Evolutionary conservation across 768 basidiomycete species (phyloP), one percentile per base, ranked within the genome.

Genomic region (Daedaleopsis sinensis): DNA sequence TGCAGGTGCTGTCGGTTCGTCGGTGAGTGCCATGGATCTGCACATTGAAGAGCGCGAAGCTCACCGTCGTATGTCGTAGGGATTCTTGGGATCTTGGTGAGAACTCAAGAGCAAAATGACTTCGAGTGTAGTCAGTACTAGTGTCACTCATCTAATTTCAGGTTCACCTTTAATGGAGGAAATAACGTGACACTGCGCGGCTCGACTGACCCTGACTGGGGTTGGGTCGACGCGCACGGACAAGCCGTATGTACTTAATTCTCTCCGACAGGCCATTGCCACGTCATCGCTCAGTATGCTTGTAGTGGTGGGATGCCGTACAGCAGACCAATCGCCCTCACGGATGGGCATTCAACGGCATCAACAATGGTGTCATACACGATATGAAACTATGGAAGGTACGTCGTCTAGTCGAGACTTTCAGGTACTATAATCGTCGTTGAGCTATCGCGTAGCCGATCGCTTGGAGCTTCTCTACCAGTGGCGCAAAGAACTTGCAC

Each of bases 141-240:
- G n/a, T n/a, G n/a, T 48, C 13, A 24, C 47, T 21, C 23, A 32
- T 13, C 13, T 13, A 35, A 24, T 36, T 19, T 23, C 54, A 84
- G 85, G 86, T 78, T 88, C 48, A 67, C 80, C 1, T 85, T 87
- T 62, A 73, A 71, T 3, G 83, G 82, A 13, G 84, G 87, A 5
- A 79, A 68, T 43, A 87, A 87, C 57, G 82, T 88, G 47, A 87
- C 84, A 11, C 69, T 89, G 8, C 74, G 82, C 27, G 84, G 87
- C 0, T 80, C 82, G 21, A 72, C 68, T 12, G 81, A 88, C 61
- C 80, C 83, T 0, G 60, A 82, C 3, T 84, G 83, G 83, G 86
- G 86, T n/a, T 88, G 85, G 85, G 79, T 88, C 0, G 81, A 87
- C 64, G 82, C 76, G 1, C 81, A 87, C 53, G 86, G 86, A 1